These are phyloP conservation scores for Tagetes erecta DNA, from an alignment of 129 eudicot genomes.

Conservation along the genomic window DNA sequence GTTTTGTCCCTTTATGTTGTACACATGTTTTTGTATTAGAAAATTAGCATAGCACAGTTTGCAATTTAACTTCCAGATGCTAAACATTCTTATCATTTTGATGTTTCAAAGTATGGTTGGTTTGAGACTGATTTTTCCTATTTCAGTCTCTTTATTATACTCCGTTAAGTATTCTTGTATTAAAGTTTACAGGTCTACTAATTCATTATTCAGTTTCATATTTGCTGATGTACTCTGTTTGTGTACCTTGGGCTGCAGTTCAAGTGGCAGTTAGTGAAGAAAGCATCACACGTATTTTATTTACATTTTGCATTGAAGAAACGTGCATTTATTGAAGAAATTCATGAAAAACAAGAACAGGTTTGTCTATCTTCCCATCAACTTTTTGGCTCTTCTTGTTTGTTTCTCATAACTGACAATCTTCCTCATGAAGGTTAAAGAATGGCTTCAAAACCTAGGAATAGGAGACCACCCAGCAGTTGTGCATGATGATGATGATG, in stretches of 20 bases:
- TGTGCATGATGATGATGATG: conserved; percentile 82
- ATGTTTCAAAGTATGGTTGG: conserved; percentile 14
- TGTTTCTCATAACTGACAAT: conserved; percentile 16
- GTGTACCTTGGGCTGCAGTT: conserved; percentile 48
- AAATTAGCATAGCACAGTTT: conserved; percentile 3
- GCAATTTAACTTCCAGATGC: conserved; percentile 5
- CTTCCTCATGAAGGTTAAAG: conserved; percentile 62
- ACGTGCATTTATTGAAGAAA: conserved; percentile 88
- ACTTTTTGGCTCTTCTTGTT: not conserved
- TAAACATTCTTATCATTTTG: conserved; percentile 9
- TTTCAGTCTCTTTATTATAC: conserved; percentile 2
- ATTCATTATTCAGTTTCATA: not conserved
- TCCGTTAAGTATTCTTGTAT: not conserved
- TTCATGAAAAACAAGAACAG: conserved; percentile 98
- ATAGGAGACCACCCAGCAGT: conserved; percentile 78
- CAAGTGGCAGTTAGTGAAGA: conserved; percentile 93
- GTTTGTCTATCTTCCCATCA: conserved; percentile 36
- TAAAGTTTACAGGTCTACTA: conserved; percentile 11
- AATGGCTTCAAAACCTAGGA: conserved; percentile 96
- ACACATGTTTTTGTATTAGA: conserved; percentile 1
- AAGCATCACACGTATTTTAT: conserved; percentile 85
- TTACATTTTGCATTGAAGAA: conserved; percentile 89
- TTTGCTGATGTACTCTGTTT: conserved; percentile 16
- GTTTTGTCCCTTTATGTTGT: not conserved
- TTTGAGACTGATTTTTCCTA: conserved; percentile 9